These are phyloP conservation scores for Annulohypoxylon bovei DNA, from an alignment of 495 filamentous ascomycete genomes.

Conservation along the genomic window DNA sequence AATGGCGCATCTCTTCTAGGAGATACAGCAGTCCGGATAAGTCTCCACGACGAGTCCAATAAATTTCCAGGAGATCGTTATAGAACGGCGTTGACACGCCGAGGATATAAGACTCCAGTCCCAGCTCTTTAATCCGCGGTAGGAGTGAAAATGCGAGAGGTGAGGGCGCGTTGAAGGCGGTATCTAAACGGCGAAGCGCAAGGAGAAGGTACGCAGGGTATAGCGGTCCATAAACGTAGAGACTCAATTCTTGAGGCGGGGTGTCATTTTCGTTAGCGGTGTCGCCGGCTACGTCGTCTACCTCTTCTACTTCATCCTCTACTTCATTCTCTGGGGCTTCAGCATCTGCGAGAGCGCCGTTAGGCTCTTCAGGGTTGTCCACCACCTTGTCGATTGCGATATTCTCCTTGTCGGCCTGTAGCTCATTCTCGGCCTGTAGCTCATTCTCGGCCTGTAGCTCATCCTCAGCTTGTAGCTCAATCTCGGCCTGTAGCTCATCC, in stretches of 20 bases:
- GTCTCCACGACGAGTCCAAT: conserved; percentile 72
- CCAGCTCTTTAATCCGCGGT: conserved; percentile 74
- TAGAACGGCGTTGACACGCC: conserved; percentile 78
- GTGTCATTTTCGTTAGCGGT: neutral
- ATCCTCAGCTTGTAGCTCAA: too few relatives aligned
- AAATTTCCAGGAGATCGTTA: conserved; percentile 72
- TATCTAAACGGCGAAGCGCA: conserved; percentile 71
- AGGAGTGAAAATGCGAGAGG: conserved; percentile 70
- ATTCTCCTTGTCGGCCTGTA: neutral
- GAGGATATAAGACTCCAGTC: conserved; percentile 74
- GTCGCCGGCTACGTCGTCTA: neutral
- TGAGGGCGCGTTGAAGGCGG: conserved; percentile 66
- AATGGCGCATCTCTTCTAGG: conserved; percentile 79
- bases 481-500: too few relatives aligned
- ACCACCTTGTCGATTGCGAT: neutral
- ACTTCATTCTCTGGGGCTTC: neutral
- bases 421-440: too few relatives aligned
- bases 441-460: too few relatives aligned
- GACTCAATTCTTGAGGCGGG: conserved; percentile 47
- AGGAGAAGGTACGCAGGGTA: conserved; percentile 73
- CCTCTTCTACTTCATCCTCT: neutral
- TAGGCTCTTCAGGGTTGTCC: neutral
- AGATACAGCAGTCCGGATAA: conserved; percentile 67
- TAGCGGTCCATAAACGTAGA: conserved; percentile 69
- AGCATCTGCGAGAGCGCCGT: neutral